Evolutionary conservation across 1,139 yeast genomes (phyloP).

Genomic region (Zygoascus meyerae): DNA sequence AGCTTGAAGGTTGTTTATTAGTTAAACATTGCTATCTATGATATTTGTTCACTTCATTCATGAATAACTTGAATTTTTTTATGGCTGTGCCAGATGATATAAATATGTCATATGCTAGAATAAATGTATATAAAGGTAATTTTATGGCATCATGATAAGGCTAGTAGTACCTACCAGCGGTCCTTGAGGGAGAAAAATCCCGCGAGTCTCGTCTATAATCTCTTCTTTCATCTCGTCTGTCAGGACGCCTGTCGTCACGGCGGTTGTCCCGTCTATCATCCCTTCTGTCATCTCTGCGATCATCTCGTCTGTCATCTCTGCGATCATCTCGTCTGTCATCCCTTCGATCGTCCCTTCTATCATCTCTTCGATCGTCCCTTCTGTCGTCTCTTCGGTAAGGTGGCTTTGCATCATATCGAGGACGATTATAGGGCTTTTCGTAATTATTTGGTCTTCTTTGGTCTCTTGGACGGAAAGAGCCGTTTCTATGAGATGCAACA

Average conservation of each 20-base stretch:
- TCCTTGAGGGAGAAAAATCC: conserved; percentile 6
- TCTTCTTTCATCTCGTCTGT: neutral
- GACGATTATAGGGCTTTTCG: conserved; percentile 1
- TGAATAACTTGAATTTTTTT: neutral
- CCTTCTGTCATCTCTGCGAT: conserved; percentile 1
- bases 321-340: conserved; percentile 8
- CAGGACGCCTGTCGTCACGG: conserved; percentile 1
- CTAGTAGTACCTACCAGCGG: conserved; percentile 9
- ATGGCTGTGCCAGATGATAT: neutral
- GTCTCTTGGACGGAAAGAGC: conserved; percentile 12
- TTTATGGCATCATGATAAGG: neutral
- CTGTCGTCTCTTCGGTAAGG: conserved; percentile 5
- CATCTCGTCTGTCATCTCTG: conserved; percentile 2
- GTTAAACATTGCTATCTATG: too few relatives aligned
- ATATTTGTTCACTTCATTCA: too few relatives aligned
- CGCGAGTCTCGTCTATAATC: conserved; percentile 10
- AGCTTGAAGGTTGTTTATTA: conserved; percentile 14
- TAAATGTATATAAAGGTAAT: neutral
- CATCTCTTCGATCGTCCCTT: neutral
- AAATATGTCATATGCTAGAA: neutral
- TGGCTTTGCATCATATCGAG: neutral
- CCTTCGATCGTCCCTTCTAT: neutral
- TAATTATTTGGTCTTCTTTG: neutral
- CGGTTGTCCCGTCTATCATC: neutral
- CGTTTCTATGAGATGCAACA: conserved; percentile 1